phyloP scores from a whole-genome alignment of 352 stramenopile genomes.

The Pythium insidiosum region DNA sequence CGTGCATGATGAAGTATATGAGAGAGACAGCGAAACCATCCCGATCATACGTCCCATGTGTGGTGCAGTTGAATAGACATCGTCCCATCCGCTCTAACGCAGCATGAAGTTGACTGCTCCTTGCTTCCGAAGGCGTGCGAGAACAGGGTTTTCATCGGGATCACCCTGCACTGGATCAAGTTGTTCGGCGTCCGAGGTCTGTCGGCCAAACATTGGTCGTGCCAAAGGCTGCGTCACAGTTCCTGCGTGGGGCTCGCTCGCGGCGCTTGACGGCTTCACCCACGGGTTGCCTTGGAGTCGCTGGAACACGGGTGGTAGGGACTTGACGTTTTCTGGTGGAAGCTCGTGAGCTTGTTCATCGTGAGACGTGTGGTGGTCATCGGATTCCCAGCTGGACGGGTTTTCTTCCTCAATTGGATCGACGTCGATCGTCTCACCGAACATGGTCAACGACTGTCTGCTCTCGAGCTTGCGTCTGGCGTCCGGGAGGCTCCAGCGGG shows the following conservation, averaged over 20 bases:
- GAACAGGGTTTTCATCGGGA: constrained; percentile 58
- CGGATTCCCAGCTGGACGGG: constrained; percentile 34
- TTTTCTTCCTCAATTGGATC: no score
- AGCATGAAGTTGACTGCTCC: constrained; percentile 83
- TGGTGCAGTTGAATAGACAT: no score
- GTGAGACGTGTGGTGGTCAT: background rate
- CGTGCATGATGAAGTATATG: no score
- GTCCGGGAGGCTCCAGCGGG: constrained; percentile 26
- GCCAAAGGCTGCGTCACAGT: no score
- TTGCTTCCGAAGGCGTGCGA: constrained; percentile 71
- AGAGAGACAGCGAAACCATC: no score
- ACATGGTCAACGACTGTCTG: constrained; percentile 40
- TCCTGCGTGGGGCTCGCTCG: no score
- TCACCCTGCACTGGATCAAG: constrained; percentile 12
- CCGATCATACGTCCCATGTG: no score
- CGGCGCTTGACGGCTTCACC: constrained; percentile 12
- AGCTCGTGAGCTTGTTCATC: constrained; percentile 4
- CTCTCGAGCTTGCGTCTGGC: constrained; percentile 59
- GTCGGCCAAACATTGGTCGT: no score
- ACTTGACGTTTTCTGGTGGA: constrained; percentile 8
- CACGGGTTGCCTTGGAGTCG: constrained; percentile 14
- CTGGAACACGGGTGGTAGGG: constrained; percentile 9
- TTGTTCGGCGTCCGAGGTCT: no score
- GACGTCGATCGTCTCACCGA: constrained; percentile 40
- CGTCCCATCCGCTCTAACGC: no score